A percentile compares a stretch with the other conserved stretches of the same genome.
These are phyloP conservation scores for Cordyceps militaris DNA, from an alignment of 2,329 filamentous ascomycete genomes.

Conservation along the genomic window DNA sequence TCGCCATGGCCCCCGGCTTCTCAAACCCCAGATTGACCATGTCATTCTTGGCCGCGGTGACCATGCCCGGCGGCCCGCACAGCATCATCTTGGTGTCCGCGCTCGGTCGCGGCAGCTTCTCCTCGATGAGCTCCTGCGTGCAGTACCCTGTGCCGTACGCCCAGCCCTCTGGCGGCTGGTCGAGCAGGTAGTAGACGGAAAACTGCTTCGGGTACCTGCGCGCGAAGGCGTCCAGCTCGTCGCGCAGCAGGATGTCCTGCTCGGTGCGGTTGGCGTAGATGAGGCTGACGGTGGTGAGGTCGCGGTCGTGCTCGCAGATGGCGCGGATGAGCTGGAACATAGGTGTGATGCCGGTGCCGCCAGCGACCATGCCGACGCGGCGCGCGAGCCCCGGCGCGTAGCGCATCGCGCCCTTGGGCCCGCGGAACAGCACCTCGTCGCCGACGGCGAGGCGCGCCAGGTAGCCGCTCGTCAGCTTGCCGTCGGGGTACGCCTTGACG, in stretches of 20 bases:
- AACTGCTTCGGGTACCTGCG: conserved; percentile 45
- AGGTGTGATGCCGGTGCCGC: conserved; percentile 28
- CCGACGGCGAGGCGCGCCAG: conserved; percentile 40
- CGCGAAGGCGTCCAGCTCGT: conserved; percentile 48
- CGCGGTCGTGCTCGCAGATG: conserved; percentile 53
- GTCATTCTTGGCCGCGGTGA: conserved; percentile 47
- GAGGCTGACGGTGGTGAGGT: conserved; percentile 45
- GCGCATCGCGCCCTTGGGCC: conserved; percentile 50
- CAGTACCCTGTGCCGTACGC: conserved; percentile 42
- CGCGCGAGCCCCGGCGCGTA: conserved; percentile 37
- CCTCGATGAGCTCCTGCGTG: conserved; percentile 40
- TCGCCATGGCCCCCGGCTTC: conserved; percentile 40
- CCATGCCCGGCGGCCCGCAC: conserved; percentile 56
- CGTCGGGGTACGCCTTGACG: conserved; percentile 44
- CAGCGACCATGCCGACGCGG: conserved; percentile 49
- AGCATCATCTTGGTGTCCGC: conserved; percentile 6
- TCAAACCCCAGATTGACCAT: conserved; percentile 44
- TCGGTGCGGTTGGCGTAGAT: conserved; percentile 54
- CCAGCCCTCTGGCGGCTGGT: conserved; percentile 41
- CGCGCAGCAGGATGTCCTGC: conserved; percentile 51
- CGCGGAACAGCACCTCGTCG: conserved; percentile 44
- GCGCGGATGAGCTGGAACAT: conserved; percentile 52
- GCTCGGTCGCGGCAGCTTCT: conserved; percentile 43
- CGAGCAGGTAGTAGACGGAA: conserved; percentile 48
- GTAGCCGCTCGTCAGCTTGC: conserved; percentile 42